Evolutionary conservation across 2,329 filamentous ascomycete species (phyloP), one percentile per base, ranked within the genome.

Genomic region (Cryphonectria radicalis): DNA sequence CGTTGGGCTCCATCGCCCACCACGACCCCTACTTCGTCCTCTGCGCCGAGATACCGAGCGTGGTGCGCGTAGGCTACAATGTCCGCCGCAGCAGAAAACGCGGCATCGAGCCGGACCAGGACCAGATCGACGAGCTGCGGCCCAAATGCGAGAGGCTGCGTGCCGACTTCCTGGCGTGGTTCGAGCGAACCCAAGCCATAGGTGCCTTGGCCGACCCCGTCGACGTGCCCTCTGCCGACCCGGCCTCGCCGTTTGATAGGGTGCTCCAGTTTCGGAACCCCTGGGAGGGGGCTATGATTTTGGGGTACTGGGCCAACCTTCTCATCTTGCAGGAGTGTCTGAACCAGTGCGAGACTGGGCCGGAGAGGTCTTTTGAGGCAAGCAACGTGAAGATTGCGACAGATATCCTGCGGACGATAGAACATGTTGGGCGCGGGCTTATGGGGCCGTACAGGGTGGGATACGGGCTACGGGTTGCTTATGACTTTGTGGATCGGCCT

Each of bases 401-500:
- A 32, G 78, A 77, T 42, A 82, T 84, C 60, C 73, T 81, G 43
- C 78, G 80, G 17, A 81, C 80, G 14, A 72, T 83, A 63, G 82
- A 83, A 75, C 78, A 75, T 14, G 75, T 84, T 5, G 77, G 79
- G n/a, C 69, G 69, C 35, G 82, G 81, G 4, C 74, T 79, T 14
- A 79, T 83, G 78, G 82, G 82, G 3, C 80, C 80, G 50, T 81
- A 81, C 67, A 77, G 82, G 37, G 73, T 82, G 43, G 81, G 80
- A 13, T 82, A 81, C 66, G 75, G 79, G 25, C 74, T 83, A 59
- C 77, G 81, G 32, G 81, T 84, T 32, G 80, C 77, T 60, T 82
- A 82, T 68, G 82, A 83, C 65, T 78, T 84, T 74, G 80, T 79
- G 40, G 79, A 78, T 50, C 71, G 76, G 11, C 74, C 77, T 25